A percentile compares a stretch with the other conserved stretches of the same genome.
phyloP scores from a whole-genome alignment of 257 asterid species.

The Solanum tarijense region DNA sequence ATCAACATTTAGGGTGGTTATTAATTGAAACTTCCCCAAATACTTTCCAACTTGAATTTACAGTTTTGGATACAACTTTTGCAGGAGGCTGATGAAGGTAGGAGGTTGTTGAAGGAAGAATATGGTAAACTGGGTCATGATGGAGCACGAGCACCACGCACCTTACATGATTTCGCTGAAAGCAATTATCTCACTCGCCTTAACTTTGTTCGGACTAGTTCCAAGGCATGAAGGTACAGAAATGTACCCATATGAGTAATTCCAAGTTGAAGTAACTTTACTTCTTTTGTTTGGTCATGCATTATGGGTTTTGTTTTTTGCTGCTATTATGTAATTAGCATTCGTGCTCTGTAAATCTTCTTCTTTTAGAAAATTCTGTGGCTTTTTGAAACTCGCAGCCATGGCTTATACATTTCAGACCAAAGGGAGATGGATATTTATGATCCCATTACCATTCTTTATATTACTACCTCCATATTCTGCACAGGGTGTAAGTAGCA shows the following conservation, averaged over 20 bases:
- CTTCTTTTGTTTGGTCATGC: neutral
- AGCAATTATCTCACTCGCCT: conserved; percentile 79
- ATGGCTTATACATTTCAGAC: neutral
- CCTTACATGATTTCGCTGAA: conserved; percentile 92
- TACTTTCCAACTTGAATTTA: neutral
- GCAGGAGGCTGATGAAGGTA: conserved; percentile 71
- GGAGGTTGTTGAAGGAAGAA: conserved; percentile 50
- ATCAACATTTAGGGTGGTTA: neutral
- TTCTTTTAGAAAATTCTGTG: neutral
- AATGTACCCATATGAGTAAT: neutral
- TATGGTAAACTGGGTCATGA: conserved; percentile 36
- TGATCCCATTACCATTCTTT: neutral
- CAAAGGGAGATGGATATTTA: neutral
- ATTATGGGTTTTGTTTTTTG: neutral
- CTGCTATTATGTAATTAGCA: neutral
- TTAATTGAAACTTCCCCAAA: neutral
- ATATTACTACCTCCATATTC: neutral
- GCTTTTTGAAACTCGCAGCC: neutral
- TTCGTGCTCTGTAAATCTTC: neutral
- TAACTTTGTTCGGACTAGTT: conserved; percentile 52
- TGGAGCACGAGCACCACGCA: conserved; percentile 48
- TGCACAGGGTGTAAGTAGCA: neutral
- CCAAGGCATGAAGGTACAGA: conserved; percentile 1
- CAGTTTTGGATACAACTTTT: neutral
- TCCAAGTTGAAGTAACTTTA: neutral